Evolutionary conservation across 306 rosid species (phyloP).

Genomic region (Carpinus fangiana): DNA sequence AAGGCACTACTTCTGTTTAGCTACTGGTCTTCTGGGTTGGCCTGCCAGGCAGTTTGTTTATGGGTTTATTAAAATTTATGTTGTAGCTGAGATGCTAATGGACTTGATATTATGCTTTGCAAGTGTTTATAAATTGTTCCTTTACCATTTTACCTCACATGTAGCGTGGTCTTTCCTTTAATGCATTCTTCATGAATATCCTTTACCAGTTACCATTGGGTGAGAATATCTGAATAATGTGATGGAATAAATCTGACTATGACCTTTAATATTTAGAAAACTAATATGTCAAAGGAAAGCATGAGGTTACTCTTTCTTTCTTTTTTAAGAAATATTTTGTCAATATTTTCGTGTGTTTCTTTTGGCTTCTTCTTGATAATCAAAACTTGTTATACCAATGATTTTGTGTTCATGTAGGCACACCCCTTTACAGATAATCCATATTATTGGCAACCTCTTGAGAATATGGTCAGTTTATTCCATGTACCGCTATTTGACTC

Average conservation of each 20-base stretch:
- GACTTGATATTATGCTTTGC: conserved; percentile 20
- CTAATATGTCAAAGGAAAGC: background rate
- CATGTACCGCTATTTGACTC: conserved; percentile 70
- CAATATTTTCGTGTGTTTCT: background rate
- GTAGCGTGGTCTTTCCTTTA: background rate
- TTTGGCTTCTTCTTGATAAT: background rate
- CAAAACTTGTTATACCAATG: conserved; percentile 22
- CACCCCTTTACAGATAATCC: conserved; percentile 90
- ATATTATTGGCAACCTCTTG: conserved; percentile 75
- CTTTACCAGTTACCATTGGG: background rate
- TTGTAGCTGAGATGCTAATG: background rate
- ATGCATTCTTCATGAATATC: background rate
- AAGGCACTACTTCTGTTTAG: background rate
- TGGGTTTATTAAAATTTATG: conserved; percentile 1
- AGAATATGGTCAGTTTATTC: conserved; percentile 98
- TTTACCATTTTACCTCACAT: background rate
- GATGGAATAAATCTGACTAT: background rate
- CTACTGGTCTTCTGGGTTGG: background rate
- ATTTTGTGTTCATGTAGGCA: conserved; percentile 53
- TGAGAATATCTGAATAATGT: background rate
- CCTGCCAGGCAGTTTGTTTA: conserved; percentile 7
- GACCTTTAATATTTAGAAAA: background rate
- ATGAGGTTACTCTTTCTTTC: background rate
- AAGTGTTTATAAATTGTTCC: conserved; percentile 16
- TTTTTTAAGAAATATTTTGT: background rate